Conservation (phyloP, 169 alveolate genomes). For the Plasmodium gallinaceum region DNA sequence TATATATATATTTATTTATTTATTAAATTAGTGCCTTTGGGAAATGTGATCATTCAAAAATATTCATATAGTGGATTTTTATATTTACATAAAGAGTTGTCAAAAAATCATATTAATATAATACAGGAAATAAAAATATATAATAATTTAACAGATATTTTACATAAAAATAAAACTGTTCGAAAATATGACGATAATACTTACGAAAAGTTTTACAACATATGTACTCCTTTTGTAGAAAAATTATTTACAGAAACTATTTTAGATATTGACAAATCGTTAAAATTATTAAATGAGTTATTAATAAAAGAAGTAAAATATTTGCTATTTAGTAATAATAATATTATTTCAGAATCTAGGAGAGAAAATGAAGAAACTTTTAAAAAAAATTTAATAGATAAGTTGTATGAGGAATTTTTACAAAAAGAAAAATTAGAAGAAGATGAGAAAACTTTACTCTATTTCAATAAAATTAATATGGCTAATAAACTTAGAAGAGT, state of each 20-base stretch:
- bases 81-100: constrained; percentile 33
- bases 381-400: constrained; percentile 45
- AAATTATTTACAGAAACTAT: constrained; percentile 49
- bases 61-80: constrained; percentile 60
- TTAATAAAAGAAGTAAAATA: constrained; percentile 69
- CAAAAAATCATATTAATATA: constrained; percentile 17
- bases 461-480: constrained; percentile 71
- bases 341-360: constrained; percentile 24
- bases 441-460: constrained; percentile 33
- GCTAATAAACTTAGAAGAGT: constrained; percentile 46
- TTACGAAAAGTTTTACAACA: constrained; percentile 19
- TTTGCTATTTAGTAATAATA: constrained; percentile 33
- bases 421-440: constrained; percentile 68
- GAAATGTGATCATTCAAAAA: constrained; percentile 41
- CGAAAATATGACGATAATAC: constrained; percentile 33
- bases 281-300: constrained; percentile 39
- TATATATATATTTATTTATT: neutral
- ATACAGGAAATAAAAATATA: constrained; percentile 41
- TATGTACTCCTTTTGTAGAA: constrained; percentile 47
- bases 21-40: constrained; percentile 5
- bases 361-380: constrained; percentile 39
- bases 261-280: constrained; percentile 44
- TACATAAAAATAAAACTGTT: constrained; percentile 9
- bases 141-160: constrained; percentile 10
- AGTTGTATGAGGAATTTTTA: constrained; percentile 76